These are phyloP conservation scores for Stygiomarasmius scandens DNA, from an alignment of 1,284 basidiomycete genomes.

Conservation along the genomic window DNA sequence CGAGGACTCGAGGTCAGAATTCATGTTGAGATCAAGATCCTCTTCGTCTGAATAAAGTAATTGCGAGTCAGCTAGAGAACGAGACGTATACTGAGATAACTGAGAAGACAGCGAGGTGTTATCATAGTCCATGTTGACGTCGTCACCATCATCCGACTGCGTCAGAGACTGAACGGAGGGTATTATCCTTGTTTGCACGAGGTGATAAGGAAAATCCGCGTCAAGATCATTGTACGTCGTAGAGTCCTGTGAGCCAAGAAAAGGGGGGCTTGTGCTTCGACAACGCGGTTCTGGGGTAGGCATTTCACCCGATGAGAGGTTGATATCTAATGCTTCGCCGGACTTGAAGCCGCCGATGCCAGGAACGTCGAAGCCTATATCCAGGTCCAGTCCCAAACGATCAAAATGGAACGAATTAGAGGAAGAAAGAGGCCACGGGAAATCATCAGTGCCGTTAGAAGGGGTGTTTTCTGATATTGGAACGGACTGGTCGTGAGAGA, in stretches of 20 bases:
- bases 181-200: not conserved
- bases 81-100: not conserved
- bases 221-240: slow-evolving; percentile 16
- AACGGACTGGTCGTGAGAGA: slow-evolving; percentile 24
- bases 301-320: not conserved
- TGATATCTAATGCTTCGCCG: not conserved
- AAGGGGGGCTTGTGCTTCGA: not conserved
- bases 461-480: not conserved
- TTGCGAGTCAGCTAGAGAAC: not conserved
- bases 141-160: not conserved
- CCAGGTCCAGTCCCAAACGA: not conserved
- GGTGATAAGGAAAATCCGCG: not conserved
- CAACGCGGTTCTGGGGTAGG: not conserved
- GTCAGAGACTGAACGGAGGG: too few relatives aligned
- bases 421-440: not conserved
- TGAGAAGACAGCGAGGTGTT: not conserved
- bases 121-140: not conserved
- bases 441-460: not conserved
- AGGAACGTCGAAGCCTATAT: not conserved
- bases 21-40: not conserved
- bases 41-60: not conserved
- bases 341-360: not conserved
- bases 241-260: slow-evolving; percentile 11
- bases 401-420: not conserved
- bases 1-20: not conserved